A percentile compares a stretch with the other conserved stretches of the same genome.
These are phyloP conservation scores for Orbilia oligospora DNA, from an alignment of 2,329 filamentous ascomycete species.

Conservation along the genomic window DNA sequence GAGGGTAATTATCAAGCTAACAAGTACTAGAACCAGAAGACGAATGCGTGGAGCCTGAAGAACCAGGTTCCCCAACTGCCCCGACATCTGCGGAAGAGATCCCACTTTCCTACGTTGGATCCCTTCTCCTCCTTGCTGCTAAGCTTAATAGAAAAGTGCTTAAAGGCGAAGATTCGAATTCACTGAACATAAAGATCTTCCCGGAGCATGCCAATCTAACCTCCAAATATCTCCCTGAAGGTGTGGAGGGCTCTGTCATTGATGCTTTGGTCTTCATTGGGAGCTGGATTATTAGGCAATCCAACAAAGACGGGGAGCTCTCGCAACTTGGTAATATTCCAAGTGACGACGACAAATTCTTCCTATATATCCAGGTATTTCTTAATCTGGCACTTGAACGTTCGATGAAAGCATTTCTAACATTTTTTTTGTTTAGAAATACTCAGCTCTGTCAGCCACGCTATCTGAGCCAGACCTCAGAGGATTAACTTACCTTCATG, in stretches of 20 bases:
- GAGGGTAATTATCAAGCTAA: background rate
- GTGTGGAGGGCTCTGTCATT: constrained; percentile 62
- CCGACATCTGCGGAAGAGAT: constrained; percentile 64
- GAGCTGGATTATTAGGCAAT: constrained; percentile 61
- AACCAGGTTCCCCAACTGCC: constrained; percentile 53
- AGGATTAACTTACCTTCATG: constrained; percentile 62
- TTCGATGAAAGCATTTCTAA: background rate
- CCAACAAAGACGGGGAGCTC: constrained; percentile 60
- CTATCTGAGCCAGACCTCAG: constrained; percentile 62
- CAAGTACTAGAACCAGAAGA: constrained; percentile 22
- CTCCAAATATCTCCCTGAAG: constrained; percentile 62
- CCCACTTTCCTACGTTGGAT: constrained; percentile 64
- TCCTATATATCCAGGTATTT: constrained; percentile 63
- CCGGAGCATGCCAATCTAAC: constrained; percentile 63
- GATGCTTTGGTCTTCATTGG: constrained; percentile 64
- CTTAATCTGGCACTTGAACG: too few species aligned
- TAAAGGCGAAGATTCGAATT: constrained; percentile 38
- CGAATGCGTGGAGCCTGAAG: constrained; percentile 23
- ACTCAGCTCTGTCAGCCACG: constrained; percentile 64
- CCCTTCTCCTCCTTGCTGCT: constrained; percentile 63
- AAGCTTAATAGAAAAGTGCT: constrained; percentile 60
- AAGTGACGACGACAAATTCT: constrained; percentile 61
- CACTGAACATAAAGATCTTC: constrained; percentile 61
- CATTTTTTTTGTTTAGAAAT: constrained; percentile 46
- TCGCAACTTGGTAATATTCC: constrained; percentile 47